Base-by-base conservation (phyloP, 208 protist genomes). In the Leishmania tropica region DNA sequence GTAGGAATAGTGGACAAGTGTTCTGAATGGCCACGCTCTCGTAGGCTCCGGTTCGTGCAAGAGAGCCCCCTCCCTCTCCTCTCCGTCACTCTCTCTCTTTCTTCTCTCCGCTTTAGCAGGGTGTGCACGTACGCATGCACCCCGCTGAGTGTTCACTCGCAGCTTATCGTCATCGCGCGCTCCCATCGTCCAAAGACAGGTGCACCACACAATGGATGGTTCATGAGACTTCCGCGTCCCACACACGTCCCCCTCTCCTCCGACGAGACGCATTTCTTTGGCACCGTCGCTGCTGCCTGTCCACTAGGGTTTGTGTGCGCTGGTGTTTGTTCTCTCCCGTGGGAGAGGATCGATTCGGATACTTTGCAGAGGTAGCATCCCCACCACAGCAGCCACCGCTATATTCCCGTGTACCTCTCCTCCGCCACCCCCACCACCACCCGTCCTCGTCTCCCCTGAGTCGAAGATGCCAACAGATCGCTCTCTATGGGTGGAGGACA, bases 401-500 rank as follows among this genome's bases (percentile, higher is more conserved):
- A 13, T 64, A 64, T 64, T 13, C 24, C 15, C 42, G 35, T 37
- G 11, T 37, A 74, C 21, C 24, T 37, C 70, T 35, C 5, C 45
- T 17, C 8, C 70, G 28, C 3, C 58, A 3, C 58, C 31, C 2
- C 6, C 17, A 53, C 42, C 37, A 53, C 35, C 68, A 74, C 68
- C 21, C 35, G 10, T 35, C 4, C 42, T 70, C 19, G 1, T 28
- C 42, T 19, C 2, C 21, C 2, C 5, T 54, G 19, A 31, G 21
- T 51, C 35, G 17, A 62, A n/a, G 17, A 76, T 76, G 73, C 31
- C 51, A 35, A 86, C 83, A 15, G 81, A 89, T 58, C 87, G 89
- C 19, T 87, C 89, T 0, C 79, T 97, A 6, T 97, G 94, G 94
- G 92, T 97, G 21, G 91, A 94, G 28, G 94, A 97, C 81, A 81